Evolutionary conservation across 1,139 yeast species (phyloP).

Genomic region (Kodamaea sp.): DNA sequence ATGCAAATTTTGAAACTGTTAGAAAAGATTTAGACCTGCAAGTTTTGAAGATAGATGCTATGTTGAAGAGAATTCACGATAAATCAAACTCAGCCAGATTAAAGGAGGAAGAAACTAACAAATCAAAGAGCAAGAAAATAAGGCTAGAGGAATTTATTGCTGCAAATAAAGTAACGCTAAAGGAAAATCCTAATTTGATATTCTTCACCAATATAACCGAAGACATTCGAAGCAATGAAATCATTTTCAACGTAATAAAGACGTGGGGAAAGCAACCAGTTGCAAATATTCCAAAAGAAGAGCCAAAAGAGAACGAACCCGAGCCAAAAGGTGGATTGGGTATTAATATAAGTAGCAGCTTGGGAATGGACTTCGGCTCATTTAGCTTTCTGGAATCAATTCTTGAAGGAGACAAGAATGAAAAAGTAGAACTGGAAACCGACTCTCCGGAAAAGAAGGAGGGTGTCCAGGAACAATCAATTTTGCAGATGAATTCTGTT

Average conservation of each 20-base stretch:
- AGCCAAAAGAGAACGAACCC: background rate
- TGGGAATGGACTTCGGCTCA: constrained; percentile 8
- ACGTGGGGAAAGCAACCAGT: constrained; percentile 23
- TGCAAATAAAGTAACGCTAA: constrained; percentile 17
- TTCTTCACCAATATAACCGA: constrained; percentile 18
- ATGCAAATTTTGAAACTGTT: constrained; percentile 26
- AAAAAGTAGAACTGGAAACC: background rate
- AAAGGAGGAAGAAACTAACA: constrained; percentile 1
- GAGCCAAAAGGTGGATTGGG: background rate
- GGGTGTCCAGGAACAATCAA: too few relatives aligned
- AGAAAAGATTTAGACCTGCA: constrained; percentile 36
- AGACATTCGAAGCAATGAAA: constrained; percentile 14
- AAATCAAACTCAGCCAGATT: constrained; percentile 4
- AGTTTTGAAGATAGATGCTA: constrained; percentile 21
- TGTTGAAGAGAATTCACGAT: constrained; percentile 13
- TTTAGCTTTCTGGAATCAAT: constrained; percentile 8
- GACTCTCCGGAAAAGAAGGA: too few relatives aligned
- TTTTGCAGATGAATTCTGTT: too few relatives aligned
- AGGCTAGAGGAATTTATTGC: constrained; percentile 8
- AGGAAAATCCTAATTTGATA: constrained; percentile 15
- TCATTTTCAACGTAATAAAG: constrained; percentile 14
- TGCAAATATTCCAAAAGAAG: constrained; percentile 4
- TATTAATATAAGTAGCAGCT: background rate
- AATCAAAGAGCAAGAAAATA: constrained; percentile 3
- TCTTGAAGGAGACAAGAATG: constrained; percentile 2